Evolutionary conservation across 75 land plant genomes (phyloP), one percentile per base, ranked within the genome.

Genomic region (Adiantum capillusveneris): DNA sequence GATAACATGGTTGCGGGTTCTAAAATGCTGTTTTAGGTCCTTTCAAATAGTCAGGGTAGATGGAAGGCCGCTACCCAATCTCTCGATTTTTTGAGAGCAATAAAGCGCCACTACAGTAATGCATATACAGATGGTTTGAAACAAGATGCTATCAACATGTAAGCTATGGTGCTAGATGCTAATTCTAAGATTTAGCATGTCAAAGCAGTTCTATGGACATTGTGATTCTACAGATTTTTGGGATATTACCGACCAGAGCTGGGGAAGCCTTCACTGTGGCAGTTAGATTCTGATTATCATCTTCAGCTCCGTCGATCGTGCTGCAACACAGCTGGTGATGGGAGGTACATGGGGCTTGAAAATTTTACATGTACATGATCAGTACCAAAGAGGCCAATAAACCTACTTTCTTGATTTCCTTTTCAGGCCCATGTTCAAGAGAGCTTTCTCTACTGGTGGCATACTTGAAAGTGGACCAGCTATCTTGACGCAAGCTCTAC

Each of bases 71-170:
- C 87, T 37, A 78, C 82, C 1, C 84, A 84, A 54, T 87, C 91
- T 0, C 84, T 84, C 49, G 87, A 87, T 60, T 64, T 87, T 42
- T 57, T 87, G 25, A 67, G 86, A 67, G 74, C 91, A 52, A 46
- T 87, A 17, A 80, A 84, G 44, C 74, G 91, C 9, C 84, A 81
- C 41, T 84, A 78, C 31, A 87, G 75, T 64, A 87, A 87, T 68
- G 69, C 79, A n/a, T 87, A 84, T 64, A 67, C 84, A 73, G 91
- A 87, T 75, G 77, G 79, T 26, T 75, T 75, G 50, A 87, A 87
- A 65, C 91, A 87, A 57, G 70, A 75, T 67, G 84, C 91, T 31
- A 87, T 87, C 20, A 81, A 87, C 65, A 45, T 87, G 91, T 87
- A 76, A 58, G 90, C 58, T 26, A 26, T 26, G 2, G 2, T 5